These are phyloP conservation scores for Cutaneotrichosporon cyanovorans DNA, from an alignment of 1,284 basidiomycete genomes.

Conservation along the genomic window DNA sequence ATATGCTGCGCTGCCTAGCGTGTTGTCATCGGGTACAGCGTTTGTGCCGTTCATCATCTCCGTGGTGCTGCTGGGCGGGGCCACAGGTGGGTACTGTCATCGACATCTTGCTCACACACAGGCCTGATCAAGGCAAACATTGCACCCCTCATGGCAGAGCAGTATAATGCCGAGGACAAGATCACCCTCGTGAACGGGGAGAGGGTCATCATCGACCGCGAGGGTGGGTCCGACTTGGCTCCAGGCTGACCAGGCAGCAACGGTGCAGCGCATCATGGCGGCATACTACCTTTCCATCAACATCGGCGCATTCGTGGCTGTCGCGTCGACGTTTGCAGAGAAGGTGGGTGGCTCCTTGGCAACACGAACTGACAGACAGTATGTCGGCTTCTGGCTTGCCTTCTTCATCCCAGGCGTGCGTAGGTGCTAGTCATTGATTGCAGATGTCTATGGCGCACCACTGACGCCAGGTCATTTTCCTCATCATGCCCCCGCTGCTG, in stretches of 20 bases:
- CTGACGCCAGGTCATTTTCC: constrained; percentile 37
- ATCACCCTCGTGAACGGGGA: constrained; percentile 29
- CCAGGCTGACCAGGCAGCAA: constrained; percentile 12
- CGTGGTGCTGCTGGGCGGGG: constrained; percentile 42
- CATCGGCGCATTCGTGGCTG: constrained; percentile 21
- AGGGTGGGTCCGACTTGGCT: constrained; percentile 27
- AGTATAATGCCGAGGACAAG: constrained; percentile 35
- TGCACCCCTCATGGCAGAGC: constrained; percentile 44
- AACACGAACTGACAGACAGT: constrained; percentile 1
- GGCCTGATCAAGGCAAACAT: constrained; percentile 40
- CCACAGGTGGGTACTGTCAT: constrained; percentile 23
- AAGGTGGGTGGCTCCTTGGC: constrained; percentile 5
- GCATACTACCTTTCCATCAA: constrained; percentile 26
- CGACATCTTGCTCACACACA: constrained; percentile 4
- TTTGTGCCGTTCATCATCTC: constrained; percentile 40
- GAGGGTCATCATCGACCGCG: constrained; percentile 43
- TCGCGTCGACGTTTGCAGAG: constrained; percentile 26
- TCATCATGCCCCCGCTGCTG: constrained; percentile 39
- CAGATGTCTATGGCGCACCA: too few relatives aligned
- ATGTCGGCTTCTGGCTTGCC: constrained; percentile 47
- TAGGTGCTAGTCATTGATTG: neutral
- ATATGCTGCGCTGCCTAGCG: constrained; percentile 37
- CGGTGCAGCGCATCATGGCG: constrained; percentile 25
- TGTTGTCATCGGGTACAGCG: constrained; percentile 22
- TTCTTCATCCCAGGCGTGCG: constrained; percentile 48